A percentile compares a stretch with the other conserved stretches of the same genome.
phyloP scores from a whole-genome alignment of 2,329 filamentous ascomycete genomes.

The Stemphylium vesicarium region DNA sequence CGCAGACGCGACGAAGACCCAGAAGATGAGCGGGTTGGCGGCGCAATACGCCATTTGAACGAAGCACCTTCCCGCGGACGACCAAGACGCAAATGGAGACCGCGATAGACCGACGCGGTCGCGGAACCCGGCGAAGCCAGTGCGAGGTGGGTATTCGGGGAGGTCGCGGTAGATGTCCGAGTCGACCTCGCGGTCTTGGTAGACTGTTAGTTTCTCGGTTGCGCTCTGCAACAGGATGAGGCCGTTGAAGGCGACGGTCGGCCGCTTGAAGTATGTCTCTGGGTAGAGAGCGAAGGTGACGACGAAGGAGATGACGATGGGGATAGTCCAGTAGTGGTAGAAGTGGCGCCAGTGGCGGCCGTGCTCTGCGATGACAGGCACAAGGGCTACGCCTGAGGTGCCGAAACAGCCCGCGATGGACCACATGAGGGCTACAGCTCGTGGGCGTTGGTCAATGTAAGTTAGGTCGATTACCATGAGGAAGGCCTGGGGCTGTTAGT shows the following conservation, averaged over 20 bases:
- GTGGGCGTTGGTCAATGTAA: constrained; percentile 49
- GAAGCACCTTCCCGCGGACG: constrained; percentile 31
- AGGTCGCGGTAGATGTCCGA: constrained; percentile 35
- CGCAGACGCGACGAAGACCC: constrained; percentile 33
- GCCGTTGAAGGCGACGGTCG: constrained; percentile 51
- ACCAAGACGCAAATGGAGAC: constrained; percentile 35
- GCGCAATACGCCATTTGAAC: constrained; percentile 38
- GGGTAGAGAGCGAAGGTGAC: constrained; percentile 43
- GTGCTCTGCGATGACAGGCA: constrained; percentile 37
- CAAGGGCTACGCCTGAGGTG: constrained; percentile 28
- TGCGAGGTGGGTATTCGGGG: constrained; percentile 21
- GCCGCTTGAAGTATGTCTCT: constrained; percentile 53
- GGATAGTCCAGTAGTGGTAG: constrained; percentile 42
- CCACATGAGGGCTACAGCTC: constrained; percentile 46
- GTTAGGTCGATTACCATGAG: constrained; percentile 50
- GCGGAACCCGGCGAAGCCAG: constrained; percentile 14
- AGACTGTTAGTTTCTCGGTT: constrained; percentile 50
- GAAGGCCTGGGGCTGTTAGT: constrained; percentile 34
- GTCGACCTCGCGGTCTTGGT: constrained; percentile 41
- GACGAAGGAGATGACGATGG: constrained; percentile 31
- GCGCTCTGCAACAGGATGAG: constrained; percentile 49
- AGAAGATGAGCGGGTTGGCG: constrained; percentile 41
- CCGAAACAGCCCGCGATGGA: constrained; percentile 34
- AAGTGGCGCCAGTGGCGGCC: constrained; percentile 43
- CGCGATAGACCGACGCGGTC: constrained; percentile 28